phyloP scores from a whole-genome alignment of 345 rosid species.

The Eucalyptus camaldulensis region DNA sequence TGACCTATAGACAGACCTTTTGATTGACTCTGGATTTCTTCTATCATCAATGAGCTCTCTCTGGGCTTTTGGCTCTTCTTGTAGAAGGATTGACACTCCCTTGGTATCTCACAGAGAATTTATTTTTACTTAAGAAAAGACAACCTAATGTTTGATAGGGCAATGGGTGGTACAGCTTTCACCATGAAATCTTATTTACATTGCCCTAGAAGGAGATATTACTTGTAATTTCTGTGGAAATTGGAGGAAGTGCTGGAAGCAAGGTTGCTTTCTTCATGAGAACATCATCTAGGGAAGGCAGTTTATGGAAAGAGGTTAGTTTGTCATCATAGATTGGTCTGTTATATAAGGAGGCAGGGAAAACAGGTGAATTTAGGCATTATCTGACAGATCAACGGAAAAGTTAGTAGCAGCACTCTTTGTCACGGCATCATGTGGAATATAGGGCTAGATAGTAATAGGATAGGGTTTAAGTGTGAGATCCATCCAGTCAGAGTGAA shows the following conservation, averaged over 20 bases:
- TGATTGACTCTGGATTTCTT: background rate
- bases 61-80: background rate
- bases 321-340: background rate
- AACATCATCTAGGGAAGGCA: background rate
- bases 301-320: background rate
- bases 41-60: background rate
- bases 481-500: background rate
- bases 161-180: background rate
- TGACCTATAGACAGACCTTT: background rate
- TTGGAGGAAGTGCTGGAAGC: background rate
- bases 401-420: background rate
- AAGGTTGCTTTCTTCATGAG: background rate
- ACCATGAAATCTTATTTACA: background rate
- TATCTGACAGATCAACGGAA: background rate
- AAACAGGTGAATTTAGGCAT: background rate
- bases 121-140: background rate
- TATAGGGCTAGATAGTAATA: background rate
- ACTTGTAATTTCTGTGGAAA: background rate
- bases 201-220: background rate
- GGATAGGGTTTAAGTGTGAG: background rate
- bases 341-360: background rate
- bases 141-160: background rate
- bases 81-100: background rate
- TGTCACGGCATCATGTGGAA: background rate
- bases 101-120: background rate